A percentile compares a stretch with the other conserved stretches of the same genome.
Conservation (phyloP, 2,329 filamentous ascomycete genomes). For the Pseudogymnoascus pannorum region DNA sequence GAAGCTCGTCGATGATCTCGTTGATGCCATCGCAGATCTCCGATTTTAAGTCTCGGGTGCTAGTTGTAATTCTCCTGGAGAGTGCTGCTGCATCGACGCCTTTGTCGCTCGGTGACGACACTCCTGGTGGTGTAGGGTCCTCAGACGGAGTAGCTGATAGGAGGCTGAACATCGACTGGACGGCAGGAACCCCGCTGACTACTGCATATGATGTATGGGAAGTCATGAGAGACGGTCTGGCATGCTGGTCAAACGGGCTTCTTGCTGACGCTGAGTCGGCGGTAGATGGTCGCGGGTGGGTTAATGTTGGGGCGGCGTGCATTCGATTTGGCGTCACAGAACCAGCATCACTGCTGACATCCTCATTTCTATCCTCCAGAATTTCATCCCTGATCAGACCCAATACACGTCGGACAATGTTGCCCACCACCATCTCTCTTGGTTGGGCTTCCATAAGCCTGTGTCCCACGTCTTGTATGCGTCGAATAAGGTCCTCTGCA, state of each 20-base stretch:
- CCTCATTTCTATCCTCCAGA: constrained; percentile 66
- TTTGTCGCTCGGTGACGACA: constrained; percentile 40
- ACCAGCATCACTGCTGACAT: constrained; percentile 29
- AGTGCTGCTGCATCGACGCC: constrained; percentile 22
- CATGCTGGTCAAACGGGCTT: not conserved
- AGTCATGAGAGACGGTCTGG: constrained; percentile 53
- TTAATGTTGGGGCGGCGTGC: constrained; percentile 15
- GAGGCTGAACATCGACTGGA: constrained; percentile 79
- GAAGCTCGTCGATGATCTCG: constrained; percentile 92
- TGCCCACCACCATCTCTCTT: constrained; percentile 84
- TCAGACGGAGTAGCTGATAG: constrained; percentile 62
- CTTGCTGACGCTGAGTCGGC: not conserved
- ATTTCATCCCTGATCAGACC: constrained; percentile 88
- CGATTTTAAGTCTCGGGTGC: constrained; percentile 66
- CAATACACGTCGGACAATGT: constrained; percentile 84
- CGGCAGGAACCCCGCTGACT: constrained; percentile 40
- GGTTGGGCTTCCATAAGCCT: constrained; percentile 77
- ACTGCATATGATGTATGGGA: constrained; percentile 58
- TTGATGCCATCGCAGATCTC: constrained; percentile 92
- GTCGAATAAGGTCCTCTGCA: constrained; percentile 69
- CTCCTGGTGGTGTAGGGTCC: constrained; percentile 44
- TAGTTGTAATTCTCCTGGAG: constrained; percentile 23
- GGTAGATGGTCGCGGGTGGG: not conserved
- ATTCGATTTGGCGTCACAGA: constrained; percentile 23
- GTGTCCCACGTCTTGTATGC: constrained; percentile 71